A percentile compares a stretch with the other conserved stretches of the same genome.
phyloP scores from a whole-genome alignment of 495 filamentous ascomycete genomes.

The Hyphodiscus hymeniophilus region DNA sequence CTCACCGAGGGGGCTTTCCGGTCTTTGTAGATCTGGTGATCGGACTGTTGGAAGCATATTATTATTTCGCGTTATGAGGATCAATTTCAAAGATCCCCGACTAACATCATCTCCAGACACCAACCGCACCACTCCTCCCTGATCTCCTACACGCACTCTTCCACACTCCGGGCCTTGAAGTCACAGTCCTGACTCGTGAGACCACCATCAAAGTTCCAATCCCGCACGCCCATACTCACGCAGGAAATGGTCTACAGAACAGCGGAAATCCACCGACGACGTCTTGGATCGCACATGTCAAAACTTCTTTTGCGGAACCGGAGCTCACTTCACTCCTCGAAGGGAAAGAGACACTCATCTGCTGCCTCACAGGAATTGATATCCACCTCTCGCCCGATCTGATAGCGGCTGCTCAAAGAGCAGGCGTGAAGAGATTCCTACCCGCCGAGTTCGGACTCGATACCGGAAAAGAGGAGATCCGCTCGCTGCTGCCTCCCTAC shows the following conservation, averaged over 20 bases:
- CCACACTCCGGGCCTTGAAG: not conserved
- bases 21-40: no score
- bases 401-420: slow-evolving; percentile 19
- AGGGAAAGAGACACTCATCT: slow-evolving; percentile 3
- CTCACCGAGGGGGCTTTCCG: no score
- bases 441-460: slow-evolving; percentile 29
- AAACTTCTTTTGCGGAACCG: slow-evolving; percentile 1
- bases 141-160: slow-evolving; percentile 5
- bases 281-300: not conserved
- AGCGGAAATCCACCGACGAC: not conserved
- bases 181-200: slow-evolving; percentile 10
- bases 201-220: not conserved
- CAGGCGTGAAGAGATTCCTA: slow-evolving; percentile 25
- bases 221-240: not conserved
- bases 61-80: no score
- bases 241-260: not conserved
- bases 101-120: no score
- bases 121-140: slow-evolving; percentile 9
- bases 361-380: slow-evolving; percentile 10
- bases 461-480: slow-evolving; percentile 13
- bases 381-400: slow-evolving; percentile 14
- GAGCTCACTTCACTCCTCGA: not conserved
- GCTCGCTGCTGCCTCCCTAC: slow-evolving; percentile 18
- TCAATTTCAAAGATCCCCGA: no score
- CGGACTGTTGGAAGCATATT: no score